phyloP scores from a whole-genome alignment of 2,329 filamentous ascomycete species.

The Reticulascus tulasneorum region DNA sequence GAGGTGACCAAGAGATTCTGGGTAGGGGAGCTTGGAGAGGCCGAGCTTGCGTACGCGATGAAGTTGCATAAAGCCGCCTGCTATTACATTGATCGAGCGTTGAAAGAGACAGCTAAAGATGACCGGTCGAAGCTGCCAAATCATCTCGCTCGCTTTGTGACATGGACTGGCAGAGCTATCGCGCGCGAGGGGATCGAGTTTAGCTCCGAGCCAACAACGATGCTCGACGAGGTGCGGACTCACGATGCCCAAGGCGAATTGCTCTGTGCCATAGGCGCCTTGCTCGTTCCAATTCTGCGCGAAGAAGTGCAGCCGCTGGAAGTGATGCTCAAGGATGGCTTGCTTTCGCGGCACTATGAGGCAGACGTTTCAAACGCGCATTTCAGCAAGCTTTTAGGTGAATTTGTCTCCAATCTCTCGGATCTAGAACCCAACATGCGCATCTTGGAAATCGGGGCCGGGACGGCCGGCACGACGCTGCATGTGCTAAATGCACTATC shows the following conservation, averaged over 20 bases:
- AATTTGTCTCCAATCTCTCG: slow-evolving; percentile 3
- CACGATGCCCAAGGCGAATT: slow-evolving; percentile 18
- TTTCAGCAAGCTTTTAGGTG: slow-evolving; percentile 15
- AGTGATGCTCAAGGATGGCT: slow-evolving; percentile 22
- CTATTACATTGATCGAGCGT: slow-evolving; percentile 17
- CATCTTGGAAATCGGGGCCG: slow-evolving; percentile 34
- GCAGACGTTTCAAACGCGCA: slow-evolving; percentile 16
- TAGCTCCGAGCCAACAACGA: slow-evolving; percentile 1
- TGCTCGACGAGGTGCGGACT: slow-evolving; percentile 10
- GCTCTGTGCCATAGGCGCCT: slow-evolving; percentile 18
- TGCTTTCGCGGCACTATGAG: slow-evolving; percentile 17
- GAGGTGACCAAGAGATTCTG: slow-evolving; percentile 21
- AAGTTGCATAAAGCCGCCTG: slow-evolving; percentile 13
- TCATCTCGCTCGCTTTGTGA: slow-evolving; percentile 16
- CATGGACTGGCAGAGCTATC: slow-evolving; percentile 13
- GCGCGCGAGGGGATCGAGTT: slow-evolving; percentile 4
- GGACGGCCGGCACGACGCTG: slow-evolving; percentile 37
- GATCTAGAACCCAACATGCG: slow-evolving; percentile 4
- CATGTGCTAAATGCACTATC: slow-evolving; percentile 21
- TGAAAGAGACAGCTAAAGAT: slow-evolving; percentile 15
- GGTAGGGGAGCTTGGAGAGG: slow-evolving; percentile 18
- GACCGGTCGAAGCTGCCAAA: slow-evolving; percentile 16
- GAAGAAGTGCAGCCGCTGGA: slow-evolving; percentile 20
- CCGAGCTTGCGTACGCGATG: slow-evolving; percentile 18
- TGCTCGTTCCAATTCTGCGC: slow-evolving; percentile 19